A percentile compares a stretch with the other conserved stretches of the same genome.
These are phyloP conservation scores for Dianthus caryophyllus DNA, from an alignment of 148 eudicot genomes.

Conservation along the genomic window DNA sequence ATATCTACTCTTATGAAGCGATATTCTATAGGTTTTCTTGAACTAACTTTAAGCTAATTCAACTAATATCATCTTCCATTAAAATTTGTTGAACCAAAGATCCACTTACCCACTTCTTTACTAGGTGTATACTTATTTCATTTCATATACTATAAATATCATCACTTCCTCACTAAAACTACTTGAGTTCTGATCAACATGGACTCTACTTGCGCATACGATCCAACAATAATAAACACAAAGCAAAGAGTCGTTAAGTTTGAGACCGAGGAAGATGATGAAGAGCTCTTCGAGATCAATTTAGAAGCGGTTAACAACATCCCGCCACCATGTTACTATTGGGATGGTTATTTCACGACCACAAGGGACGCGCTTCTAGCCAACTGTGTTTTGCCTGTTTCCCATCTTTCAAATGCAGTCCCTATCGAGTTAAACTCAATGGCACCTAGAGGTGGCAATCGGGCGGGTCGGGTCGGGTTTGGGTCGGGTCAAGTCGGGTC, in stretches of 20 bases:
- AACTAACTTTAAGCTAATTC: conserved; percentile 20
- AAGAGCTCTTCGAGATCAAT: conserved; percentile 65
- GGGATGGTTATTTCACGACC: conserved; percentile 37
- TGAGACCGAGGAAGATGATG: conserved; percentile 36
- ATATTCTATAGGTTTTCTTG: too few species aligned
- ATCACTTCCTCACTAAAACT: background rate
- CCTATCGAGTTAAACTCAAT: conserved; percentile 29
- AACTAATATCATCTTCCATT: conserved; percentile 16
- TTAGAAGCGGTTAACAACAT: conserved; percentile 35
- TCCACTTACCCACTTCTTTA: conserved; percentile 22
- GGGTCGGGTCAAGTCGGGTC: too few species aligned
- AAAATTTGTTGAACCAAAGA: conserved; percentile 17
- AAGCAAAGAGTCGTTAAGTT: background rate
- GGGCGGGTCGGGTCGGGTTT: too few species aligned
- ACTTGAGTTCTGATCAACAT: background rate
- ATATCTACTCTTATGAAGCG: too few species aligned
- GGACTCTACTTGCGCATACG: conserved; percentile 11
- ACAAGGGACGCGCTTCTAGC: conserved; percentile 47
- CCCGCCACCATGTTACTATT: conserved; percentile 38
- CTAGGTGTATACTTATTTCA: background rate
- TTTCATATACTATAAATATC: background rate
- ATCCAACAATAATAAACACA: background rate
- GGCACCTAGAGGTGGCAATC: too few species aligned
- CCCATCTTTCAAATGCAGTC: conserved; percentile 43
- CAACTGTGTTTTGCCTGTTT: conserved; percentile 56